Evolutionary conservation across 257 asterid species (phyloP).

Genomic region (Coffea eugenioides): DNA sequence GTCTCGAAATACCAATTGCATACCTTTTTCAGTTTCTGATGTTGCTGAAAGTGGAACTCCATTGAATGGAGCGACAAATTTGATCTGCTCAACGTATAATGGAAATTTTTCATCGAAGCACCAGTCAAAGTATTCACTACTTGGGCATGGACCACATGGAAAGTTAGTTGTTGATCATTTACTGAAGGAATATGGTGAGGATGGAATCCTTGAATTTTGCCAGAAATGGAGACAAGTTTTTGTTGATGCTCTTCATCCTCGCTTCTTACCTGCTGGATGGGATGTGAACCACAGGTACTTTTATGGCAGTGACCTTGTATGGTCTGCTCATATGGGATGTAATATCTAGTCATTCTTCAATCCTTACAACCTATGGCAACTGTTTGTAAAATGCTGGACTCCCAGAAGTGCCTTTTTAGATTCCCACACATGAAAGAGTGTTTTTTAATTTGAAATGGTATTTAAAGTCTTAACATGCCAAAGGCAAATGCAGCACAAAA

Average conservation of each 20-base stretch:
- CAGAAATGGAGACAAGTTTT: slow-evolving; percentile 93
- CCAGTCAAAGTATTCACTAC: slow-evolving; percentile 56
- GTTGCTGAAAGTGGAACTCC: slow-evolving; percentile 25
- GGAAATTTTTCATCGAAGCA: slow-evolving; percentile 36
- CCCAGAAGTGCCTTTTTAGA: background rate
- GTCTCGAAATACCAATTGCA: slow-evolving; percentile 8
- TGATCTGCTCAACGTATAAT: slow-evolving; percentile 12
- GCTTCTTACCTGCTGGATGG: slow-evolving; percentile 97
- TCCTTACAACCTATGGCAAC: background rate
- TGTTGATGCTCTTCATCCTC: slow-evolving; percentile 82
- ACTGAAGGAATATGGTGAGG: slow-evolving; percentile 69
- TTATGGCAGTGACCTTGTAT: background rate
- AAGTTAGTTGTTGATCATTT: slow-evolving; percentile 67
- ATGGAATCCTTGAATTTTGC: slow-evolving; percentile 80
- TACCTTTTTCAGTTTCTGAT: slow-evolving; percentile 19
- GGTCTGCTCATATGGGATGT: background rate
- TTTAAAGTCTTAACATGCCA: too few species aligned
- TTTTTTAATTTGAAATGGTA: background rate
- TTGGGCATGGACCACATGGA: slow-evolving; percentile 99
- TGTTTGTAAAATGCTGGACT: background rate
- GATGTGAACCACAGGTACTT: slow-evolving; percentile 90
- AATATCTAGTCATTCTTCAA: background rate
- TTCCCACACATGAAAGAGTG: background rate
- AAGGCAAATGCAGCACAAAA: background rate
- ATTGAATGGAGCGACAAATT: slow-evolving; percentile 22